Evolutionary conservation across 495 filamentous ascomycete species (phyloP).

Genomic region (Aspergillus bertholletiae): DNA sequence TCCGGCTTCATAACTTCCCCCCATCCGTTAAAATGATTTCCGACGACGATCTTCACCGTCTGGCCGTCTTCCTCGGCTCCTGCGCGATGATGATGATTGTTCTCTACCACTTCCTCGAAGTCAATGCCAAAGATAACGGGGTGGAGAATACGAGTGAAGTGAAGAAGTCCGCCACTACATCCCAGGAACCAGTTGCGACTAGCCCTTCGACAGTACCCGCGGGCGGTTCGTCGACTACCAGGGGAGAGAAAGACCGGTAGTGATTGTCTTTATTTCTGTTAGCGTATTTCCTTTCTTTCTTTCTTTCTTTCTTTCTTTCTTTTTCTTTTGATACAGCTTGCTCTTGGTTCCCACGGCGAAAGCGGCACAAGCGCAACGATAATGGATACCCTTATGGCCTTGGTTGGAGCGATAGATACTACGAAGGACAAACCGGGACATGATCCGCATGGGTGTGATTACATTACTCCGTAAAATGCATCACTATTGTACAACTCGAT

Average conservation of each 20-base stretch:
- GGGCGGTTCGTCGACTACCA: constrained; percentile 15
- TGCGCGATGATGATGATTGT: constrained; percentile 91
- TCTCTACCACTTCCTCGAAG: constrained; percentile 94
- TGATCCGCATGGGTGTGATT: neutral
- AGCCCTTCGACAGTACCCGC: constrained; percentile 9
- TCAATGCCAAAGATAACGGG: constrained; percentile 70
- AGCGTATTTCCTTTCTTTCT: neutral
- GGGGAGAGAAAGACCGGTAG: constrained; percentile 13
- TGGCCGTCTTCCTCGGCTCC: constrained; percentile 91
- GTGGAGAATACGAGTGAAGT: constrained; percentile 10
- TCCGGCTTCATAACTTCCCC: neutral
- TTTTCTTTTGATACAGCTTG: neutral
- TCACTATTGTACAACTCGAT: neutral
- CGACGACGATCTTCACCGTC: constrained; percentile 76
- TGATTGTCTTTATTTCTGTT: neutral
- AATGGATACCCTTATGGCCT: neutral
- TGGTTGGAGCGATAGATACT: neutral
- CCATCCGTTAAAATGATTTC: constrained; percentile 64
- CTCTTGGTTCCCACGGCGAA: neutral
- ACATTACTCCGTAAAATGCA: neutral
- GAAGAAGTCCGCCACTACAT: constrained; percentile 26
- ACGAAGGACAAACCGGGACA: neutral
- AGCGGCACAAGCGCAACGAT: neutral
- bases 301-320: neutral
- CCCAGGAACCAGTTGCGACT: constrained; percentile 15